Evolutionary conservation across 768 basidiomycete genomes (phyloP).

Genomic region (Phylloporus rhodoxanthus): DNA sequence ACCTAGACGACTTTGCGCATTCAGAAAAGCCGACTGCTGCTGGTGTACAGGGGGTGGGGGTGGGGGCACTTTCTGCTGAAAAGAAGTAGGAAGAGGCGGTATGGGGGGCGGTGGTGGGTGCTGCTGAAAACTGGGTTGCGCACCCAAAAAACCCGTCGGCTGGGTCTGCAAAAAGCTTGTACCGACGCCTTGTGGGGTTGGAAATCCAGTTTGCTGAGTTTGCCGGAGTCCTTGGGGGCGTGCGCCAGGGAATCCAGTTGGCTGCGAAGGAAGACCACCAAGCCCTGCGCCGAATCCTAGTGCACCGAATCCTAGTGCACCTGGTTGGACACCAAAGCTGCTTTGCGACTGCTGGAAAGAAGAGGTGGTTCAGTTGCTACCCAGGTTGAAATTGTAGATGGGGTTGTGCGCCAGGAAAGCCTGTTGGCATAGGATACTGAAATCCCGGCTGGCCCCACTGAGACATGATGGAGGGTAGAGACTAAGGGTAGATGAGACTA

Average conservation of each 20-base stretch:
- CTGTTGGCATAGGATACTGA: conserved; percentile 73
- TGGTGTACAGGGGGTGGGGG: conserved; percentile 31
- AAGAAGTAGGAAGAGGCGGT: conserved; percentile 58
- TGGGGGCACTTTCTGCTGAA: conserved; percentile 46
- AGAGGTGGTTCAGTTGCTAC: conserved; percentile 23
- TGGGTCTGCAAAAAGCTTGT: conserved; percentile 43
- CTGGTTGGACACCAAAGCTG: conserved; percentile 25
- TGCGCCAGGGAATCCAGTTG: conserved; percentile 45
- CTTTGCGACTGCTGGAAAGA: conserved; percentile 43
- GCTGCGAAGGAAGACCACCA: conserved; percentile 51
- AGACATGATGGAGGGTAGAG: conserved; percentile 50
- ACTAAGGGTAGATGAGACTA: not conserved
- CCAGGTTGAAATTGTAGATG: conserved; percentile 36
- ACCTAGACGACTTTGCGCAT: conserved; percentile 40
- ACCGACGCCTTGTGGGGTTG: conserved; percentile 28
- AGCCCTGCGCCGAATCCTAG: conserved; percentile 30
- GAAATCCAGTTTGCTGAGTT: conserved; percentile 36
- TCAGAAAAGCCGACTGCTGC: conserved; percentile 47
- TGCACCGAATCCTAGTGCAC: conserved; percentile 25
- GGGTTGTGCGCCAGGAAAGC: conserved; percentile 45
- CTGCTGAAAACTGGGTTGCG: conserved; percentile 29
- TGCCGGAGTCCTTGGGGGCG: conserved; percentile 37
- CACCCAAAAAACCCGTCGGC: conserved; percentile 42
- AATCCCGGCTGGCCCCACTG: conserved; percentile 71
- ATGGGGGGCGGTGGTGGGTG: conserved; percentile 49